phyloP scores from a whole-genome alignment of 208 protist genomes.

The Trypanosoma avium region DNA sequence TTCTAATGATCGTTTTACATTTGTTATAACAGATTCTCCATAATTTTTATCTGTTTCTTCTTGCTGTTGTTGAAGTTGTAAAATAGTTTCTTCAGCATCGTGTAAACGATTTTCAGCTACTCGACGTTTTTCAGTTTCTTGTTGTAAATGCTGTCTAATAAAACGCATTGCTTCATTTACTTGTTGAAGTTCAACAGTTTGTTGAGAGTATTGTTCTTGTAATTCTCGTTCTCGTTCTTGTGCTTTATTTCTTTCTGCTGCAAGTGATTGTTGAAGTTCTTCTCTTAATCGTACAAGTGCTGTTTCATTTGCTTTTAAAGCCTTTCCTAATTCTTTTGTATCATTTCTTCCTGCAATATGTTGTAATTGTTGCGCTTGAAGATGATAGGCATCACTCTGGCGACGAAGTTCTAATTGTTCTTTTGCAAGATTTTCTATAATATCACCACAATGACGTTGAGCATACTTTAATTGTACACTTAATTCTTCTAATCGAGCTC shows the following conservation, averaged over 20 bases:
- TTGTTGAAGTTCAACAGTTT: conserved; percentile 2
- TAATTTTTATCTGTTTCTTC: no score
- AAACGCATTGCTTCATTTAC: neutral
- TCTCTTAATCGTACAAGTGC: conserved; percentile 30
- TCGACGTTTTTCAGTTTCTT: conserved; percentile 10
- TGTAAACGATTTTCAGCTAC: neutral
- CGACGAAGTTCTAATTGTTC: conserved; percentile 15
- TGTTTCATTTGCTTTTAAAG: conserved; percentile 26
- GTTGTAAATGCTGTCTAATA: conserved; percentile 8
- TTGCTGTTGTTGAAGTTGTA: neutral
- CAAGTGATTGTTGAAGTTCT: conserved; percentile 17
- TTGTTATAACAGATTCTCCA: neutral
- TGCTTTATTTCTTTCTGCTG: conserved; percentile 21
- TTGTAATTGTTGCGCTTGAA: conserved; percentile 14
- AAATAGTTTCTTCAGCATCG: neutral
- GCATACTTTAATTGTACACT: conserved; percentile 31
- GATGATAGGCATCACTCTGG: conserved; percentile 5
- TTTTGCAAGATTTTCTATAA: conserved; percentile 9
- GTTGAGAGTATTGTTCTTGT: conserved; percentile 27
- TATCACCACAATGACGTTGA: conserved; percentile 12
- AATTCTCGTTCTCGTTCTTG: conserved; percentile 22
- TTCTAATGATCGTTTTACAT: conserved; percentile 37
- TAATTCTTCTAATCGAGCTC: conserved; percentile 17
- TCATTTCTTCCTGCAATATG: conserved; percentile 12
- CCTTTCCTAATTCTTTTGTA: conserved; percentile 8